A percentile compares a stretch with the other conserved stretches of the same genome.
Conservation (phyloP, 73 alveolate genomes). For the Paramecium caudatum region DNA sequence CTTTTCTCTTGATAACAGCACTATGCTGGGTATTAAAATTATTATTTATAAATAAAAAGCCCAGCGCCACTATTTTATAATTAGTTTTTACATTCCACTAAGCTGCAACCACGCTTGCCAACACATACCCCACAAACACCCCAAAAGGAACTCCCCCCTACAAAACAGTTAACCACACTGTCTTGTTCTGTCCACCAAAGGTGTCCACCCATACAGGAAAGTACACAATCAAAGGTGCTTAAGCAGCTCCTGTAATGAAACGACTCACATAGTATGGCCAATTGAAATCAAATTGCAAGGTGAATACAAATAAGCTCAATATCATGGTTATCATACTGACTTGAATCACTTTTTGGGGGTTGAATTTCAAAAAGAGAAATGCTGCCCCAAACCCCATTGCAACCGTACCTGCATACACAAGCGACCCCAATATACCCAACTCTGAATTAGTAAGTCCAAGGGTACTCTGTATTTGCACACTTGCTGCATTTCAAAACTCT, state of each 20-base stretch:
- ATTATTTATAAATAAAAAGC: slow-evolving; percentile 66
- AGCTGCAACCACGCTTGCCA: background rate
- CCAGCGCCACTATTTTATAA: slow-evolving; percentile 70
- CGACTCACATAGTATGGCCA: slow-evolving; percentile 78
- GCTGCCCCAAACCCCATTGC: slow-evolving; percentile 62
- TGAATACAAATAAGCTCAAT: slow-evolving; percentile 72
- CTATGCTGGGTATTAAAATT: slow-evolving; percentile 62
- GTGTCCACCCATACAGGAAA: slow-evolving; percentile 88
- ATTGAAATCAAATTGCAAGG: slow-evolving; percentile 64
- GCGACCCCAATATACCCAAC: slow-evolving; percentile 72
- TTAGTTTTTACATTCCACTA: background rate
- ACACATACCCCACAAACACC: slow-evolving; percentile 74
- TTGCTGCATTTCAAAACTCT: slow-evolving; percentile 46
- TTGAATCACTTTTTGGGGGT: slow-evolving; percentile 52
- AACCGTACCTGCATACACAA: slow-evolving; percentile 75
- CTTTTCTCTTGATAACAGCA: background rate
- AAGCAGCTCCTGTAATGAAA: slow-evolving; percentile 78
- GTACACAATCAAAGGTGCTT: slow-evolving; percentile 80
- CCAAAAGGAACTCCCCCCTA: slow-evolving; percentile 72
- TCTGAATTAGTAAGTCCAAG: slow-evolving; percentile 81
- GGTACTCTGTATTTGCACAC: slow-evolving; percentile 86
- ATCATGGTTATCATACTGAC: slow-evolving; percentile 57
- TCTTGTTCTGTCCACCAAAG: slow-evolving; percentile 66
- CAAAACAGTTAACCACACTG: slow-evolving; percentile 70
- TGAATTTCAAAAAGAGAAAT: slow-evolving; percentile 52